These are phyloP conservation scores for Leccinum fibrillosum DNA, from an alignment of 768 basidiomycete genomes.

Conservation along the genomic window DNA sequence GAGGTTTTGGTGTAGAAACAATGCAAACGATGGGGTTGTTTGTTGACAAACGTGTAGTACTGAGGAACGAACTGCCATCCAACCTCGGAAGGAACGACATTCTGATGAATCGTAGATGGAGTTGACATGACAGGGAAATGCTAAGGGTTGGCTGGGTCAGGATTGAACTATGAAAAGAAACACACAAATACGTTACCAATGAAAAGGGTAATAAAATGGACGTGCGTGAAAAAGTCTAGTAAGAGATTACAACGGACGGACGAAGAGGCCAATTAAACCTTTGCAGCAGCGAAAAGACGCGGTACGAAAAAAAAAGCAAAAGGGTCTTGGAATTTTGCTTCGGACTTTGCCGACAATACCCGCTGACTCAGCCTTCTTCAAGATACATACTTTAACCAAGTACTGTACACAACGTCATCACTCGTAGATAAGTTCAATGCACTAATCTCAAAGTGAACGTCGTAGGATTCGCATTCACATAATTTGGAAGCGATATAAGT, in stretches of 20 bases:
- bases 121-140: slow-evolving; percentile 39
- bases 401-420: not conserved
- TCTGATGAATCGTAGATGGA: slow-evolving; percentile 48
- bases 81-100: slow-evolving; percentile 88
- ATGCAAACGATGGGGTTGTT: slow-evolving; percentile 93
- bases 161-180: not conserved
- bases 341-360: slow-evolving; percentile 25
- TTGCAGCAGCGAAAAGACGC: slow-evolving; percentile 23
- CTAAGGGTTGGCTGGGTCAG: slow-evolving; percentile 10
- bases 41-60: slow-evolving; percentile 99
- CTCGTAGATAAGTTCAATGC: slow-evolving; percentile 1
- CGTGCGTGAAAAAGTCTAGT: slow-evolving; percentile 36
- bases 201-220: slow-evolving; percentile 32
- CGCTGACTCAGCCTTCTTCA: slow-evolving; percentile 28
- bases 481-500: not conserved
- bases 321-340: slow-evolving; percentile 25
- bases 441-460: slow-evolving; percentile 6
- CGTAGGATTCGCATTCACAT: slow-evolving; percentile 1
- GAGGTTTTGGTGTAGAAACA: slow-evolving; percentile 99
- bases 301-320: slow-evolving; percentile 21
- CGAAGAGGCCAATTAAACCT: slow-evolving; percentile 25
- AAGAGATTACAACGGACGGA: slow-evolving; percentile 31
- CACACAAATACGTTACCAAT: slow-evolving; percentile 18
- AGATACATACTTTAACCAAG: too few relatives aligned
- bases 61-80: slow-evolving; percentile 99